Base-by-base conservation (phyloP, 176 grass and related monocot species). In the Oryza officinalis region DNA sequence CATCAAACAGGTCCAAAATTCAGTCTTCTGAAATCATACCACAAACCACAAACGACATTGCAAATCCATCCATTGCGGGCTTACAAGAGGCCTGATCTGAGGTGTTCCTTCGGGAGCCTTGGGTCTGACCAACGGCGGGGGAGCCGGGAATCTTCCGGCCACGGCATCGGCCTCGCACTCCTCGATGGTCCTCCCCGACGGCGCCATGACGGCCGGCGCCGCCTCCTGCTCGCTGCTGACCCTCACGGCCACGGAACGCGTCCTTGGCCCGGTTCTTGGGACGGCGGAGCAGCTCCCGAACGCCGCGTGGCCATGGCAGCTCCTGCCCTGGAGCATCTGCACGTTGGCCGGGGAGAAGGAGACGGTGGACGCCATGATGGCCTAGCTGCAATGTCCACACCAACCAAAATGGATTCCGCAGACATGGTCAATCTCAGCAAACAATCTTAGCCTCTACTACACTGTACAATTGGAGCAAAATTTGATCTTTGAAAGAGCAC, bases 111-210 rank as follows among this genome's bases (percentile, higher is more conserved):
- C 83, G 11, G 96, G 96, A n/a, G 67, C 80, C 78, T 83, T 72
- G 5, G 96, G 93, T 54, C 80, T 90, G 11, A 84, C 67, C 28
- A 90, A 72, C 3, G 72, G 85, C 2, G 89, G 91, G 17, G 93
- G 87, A 60, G 83, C 85, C 9, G 93, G 81, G 78, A 98, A 94
- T 17, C 35, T 94, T 28, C 93, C 93, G 14, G 96, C 91, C 22
- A 94, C 96, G 69, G 96, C 96, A 22, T 90, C 93, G 15, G 93
- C 93, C 84, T 98, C 96, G 25, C 93, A 98, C 82, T 98, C 96
- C 87, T 98, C 93, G n/a, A 95, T 93, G 57, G 74, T 95, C 86
- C 87, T 84, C 37, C 91, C 85, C 9, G 91, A 92, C 40, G 80
- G 92, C 28, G 77, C 87, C 86, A 89, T 95, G 65, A 95, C 61